A percentile compares a stretch with the other conserved stretches of the same genome.
phyloP scores from a whole-genome alignment of 176 grass and related monocot genomes.

The Eleusine coracana region DNA sequence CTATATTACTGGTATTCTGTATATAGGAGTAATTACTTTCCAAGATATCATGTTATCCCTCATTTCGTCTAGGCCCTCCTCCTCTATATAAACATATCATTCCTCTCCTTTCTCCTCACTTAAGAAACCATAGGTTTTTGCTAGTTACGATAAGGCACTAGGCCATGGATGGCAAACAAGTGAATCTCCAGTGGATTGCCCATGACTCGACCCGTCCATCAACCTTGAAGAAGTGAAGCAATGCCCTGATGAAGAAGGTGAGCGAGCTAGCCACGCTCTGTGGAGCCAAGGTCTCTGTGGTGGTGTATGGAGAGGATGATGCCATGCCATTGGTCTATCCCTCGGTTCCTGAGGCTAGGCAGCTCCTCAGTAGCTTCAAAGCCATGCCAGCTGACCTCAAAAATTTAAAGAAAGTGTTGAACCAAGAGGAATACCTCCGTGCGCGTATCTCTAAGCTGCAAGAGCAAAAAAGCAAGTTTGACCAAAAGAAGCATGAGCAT shows the following conservation, averaged over 20 bases:
- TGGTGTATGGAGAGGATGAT: constrained; percentile 40
- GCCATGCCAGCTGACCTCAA: constrained; percentile 28
- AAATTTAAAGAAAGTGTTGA: constrained; percentile 43
- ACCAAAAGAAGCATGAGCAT: not conserved
- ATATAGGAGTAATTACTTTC: not conserved
- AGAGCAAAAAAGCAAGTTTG: constrained; percentile 12
- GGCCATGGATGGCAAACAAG: constrained; percentile 44
- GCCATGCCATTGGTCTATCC: constrained; percentile 36
- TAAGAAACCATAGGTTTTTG: not conserved
- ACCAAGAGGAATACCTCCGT: constrained; percentile 41
- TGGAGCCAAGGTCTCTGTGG: constrained; percentile 8
- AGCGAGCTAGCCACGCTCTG: constrained; percentile 44
- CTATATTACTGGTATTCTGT: not conserved
- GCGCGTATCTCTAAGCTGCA: constrained; percentile 10
- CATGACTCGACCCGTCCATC: constrained; percentile 2
- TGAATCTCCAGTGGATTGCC: constrained; percentile 33
- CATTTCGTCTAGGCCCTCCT: not conserved
- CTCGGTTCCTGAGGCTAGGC: not conserved
- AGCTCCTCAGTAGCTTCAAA: not conserved
- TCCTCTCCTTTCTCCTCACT: not conserved
- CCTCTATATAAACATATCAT: not conserved
- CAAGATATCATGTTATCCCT: not conserved
- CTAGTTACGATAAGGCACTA: not conserved
- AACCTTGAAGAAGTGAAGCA: constrained; percentile 33
- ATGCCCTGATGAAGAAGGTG: constrained; percentile 44